phyloP scores from a whole-genome alignment of 306 rosid genomes.

The Quillaja saponaria region DNA sequence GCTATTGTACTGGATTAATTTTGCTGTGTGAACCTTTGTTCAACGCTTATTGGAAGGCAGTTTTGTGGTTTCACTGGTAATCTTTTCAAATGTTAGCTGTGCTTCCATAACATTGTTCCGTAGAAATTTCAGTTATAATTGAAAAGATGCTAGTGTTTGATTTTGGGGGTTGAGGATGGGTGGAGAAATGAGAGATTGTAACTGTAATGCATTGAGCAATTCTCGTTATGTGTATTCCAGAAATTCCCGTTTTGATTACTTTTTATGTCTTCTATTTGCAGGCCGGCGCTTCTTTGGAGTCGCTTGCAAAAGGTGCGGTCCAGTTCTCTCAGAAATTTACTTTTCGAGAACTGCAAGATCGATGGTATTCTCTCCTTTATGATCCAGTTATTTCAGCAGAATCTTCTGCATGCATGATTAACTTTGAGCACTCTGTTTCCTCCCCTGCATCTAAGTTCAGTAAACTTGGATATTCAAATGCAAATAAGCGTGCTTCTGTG shows the following conservation, averaged over 20 bases:
- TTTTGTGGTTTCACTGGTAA: neutral
- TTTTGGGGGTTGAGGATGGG: too few relatives aligned
- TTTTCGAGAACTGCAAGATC: slow-evolving; percentile 70
- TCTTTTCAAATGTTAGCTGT: neutral
- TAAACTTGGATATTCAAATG: slow-evolving; percentile 54
- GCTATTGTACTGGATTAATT: neutral
- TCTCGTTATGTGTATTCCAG: too few relatives aligned
- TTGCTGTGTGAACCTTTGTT: neutral
- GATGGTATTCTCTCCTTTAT: slow-evolving; percentile 83
- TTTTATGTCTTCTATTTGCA: slow-evolving; percentile 36
- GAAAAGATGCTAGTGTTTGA: too few relatives aligned
- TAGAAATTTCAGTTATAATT: neutral
- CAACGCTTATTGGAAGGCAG: neutral
- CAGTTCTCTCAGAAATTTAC: slow-evolving; percentile 79
- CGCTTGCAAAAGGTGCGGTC: slow-evolving; percentile 97
- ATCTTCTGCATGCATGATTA: slow-evolving; percentile 57
- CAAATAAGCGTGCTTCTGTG: slow-evolving; percentile 41
- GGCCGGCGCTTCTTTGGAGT: slow-evolving; percentile 98
- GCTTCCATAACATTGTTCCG: neutral
- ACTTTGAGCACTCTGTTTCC: slow-evolving; percentile 48
- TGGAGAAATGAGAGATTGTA: too few relatives aligned
- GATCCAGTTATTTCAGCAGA: slow-evolving; percentile 63
- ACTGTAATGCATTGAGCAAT: too few relatives aligned
- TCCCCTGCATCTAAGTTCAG: slow-evolving; percentile 48
- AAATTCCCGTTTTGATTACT: slow-evolving; percentile 28